Evolutionary conservation across 441 rosid genomes (phyloP).

Genomic region (Jatropha multifida): DNA sequence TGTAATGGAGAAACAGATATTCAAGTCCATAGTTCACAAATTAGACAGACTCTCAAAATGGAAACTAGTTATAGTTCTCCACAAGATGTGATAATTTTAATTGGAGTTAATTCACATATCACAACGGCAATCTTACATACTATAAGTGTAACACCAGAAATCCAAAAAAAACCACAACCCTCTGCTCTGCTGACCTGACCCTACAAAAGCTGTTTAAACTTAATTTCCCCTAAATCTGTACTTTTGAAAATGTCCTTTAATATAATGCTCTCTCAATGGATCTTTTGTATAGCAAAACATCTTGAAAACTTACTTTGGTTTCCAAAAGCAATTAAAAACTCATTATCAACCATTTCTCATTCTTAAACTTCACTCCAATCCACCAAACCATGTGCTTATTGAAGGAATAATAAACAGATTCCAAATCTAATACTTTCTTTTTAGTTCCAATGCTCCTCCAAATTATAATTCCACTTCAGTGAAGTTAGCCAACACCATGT

Average conservation of each 20-base stretch:
- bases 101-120: background rate
- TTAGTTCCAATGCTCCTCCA: background rate
- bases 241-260: background rate
- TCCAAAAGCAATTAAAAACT: slow-evolving; percentile 6
- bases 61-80: background rate
- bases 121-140: background rate
- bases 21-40: background rate
- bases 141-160: background rate
- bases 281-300: slow-evolving; percentile 14
- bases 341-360: background rate
- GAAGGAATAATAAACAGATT: background rate
- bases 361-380: background rate
- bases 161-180: background rate
- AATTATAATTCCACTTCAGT: background rate
- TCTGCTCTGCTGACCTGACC: background rate
- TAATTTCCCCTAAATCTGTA: slow-evolving; percentile 7
- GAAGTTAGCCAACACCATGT: background rate
- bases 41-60: background rate
- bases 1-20: background rate
- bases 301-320: background rate
- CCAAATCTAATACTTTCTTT: background rate
- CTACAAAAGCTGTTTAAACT: background rate
- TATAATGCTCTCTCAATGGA: background rate
- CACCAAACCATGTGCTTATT: background rate
- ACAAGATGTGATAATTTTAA: background rate